These are phyloP conservation scores for Venturia pyrina DNA, from an alignment of 2,329 filamentous ascomycete genomes.

Conservation along the genomic window DNA sequence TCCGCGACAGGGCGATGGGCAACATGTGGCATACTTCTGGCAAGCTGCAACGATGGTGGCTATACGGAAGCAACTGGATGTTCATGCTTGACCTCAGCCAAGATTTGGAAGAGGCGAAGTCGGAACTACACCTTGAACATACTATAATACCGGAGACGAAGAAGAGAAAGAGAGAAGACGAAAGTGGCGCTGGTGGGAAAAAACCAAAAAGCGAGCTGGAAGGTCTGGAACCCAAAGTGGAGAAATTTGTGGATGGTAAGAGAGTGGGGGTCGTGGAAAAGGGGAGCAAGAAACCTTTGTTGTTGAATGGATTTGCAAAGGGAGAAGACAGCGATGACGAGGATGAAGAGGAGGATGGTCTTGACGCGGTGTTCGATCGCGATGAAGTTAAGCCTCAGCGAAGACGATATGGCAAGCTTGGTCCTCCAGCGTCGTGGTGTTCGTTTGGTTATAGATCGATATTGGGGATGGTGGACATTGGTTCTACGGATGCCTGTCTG, in stretches of 20 bases:
- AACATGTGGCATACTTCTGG: conserved; percentile 69
- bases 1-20: conserved; percentile 74
- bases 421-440: conserved; percentile 50
- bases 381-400: background rate
- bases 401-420: conserved; percentile 13
- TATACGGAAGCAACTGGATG: conserved; percentile 78
- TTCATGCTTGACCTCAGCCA: conserved; percentile 82
- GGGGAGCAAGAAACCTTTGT: background rate
- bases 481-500: conserved; percentile 29
- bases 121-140: conserved; percentile 8
- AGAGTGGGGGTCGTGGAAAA: background rate
- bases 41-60: conserved; percentile 54
- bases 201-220: background rate
- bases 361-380: background rate
- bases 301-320: conserved; percentile 18
- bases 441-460: conserved; percentile 95
- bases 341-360: background rate
- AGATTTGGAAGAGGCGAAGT: conserved; percentile 44
- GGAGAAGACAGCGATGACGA: background rate
- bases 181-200: conserved; percentile 7
- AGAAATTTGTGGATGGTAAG: background rate
- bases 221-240: conserved; percentile 6
- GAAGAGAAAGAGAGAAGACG: conserved; percentile 10
- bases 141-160: background rate
- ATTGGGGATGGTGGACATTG: conserved; percentile 58